A percentile compares a stretch with the other conserved stretches of the same genome.
Evolutionary conservation across 768 basidiomycete genomes (phyloP).

Genomic region (Polyporus arcularius): DNA sequence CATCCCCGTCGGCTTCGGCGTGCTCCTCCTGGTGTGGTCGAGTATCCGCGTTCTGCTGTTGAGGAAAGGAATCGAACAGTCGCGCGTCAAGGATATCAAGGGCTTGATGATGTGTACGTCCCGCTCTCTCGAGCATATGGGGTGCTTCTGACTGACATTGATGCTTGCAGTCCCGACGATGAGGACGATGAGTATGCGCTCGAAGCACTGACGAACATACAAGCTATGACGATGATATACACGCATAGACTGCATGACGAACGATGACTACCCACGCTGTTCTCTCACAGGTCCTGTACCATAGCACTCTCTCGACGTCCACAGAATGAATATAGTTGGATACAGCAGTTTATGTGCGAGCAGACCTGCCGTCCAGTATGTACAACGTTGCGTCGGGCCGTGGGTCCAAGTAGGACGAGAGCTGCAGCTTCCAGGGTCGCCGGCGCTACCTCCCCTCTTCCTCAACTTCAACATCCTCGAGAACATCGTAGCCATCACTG

Average conservation of each 20-base stretch:
- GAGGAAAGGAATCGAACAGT: slow-evolving; percentile 53
- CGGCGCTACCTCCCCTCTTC: too few species aligned
- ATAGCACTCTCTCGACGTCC: not conserved
- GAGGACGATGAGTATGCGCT: slow-evolving; percentile 63
- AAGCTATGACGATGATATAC: not conserved
- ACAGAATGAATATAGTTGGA: not conserved
- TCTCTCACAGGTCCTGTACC: not conserved
- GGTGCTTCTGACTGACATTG: not conserved
- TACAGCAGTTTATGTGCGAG: too few species aligned
- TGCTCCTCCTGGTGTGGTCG: slow-evolving; percentile 56
- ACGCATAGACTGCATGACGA: not conserved
- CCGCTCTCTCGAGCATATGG: not conserved
- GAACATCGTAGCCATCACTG: too few species aligned
- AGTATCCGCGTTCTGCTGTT: slow-evolving; percentile 59
- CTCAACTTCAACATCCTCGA: too few species aligned
- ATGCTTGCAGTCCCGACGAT: slow-evolving; percentile 45
- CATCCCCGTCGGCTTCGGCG: slow-evolving; percentile 61
- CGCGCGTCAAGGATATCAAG: slow-evolving; percentile 63
- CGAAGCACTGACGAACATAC: slow-evolving; percentile 28
- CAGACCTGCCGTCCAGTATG: too few species aligned
- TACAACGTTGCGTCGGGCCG: too few species aligned
- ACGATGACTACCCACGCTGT: not conserved
- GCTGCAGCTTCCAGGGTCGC: too few species aligned
- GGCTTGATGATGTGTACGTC: slow-evolving; percentile 73
- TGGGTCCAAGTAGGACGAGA: too few species aligned